Percentiles rank a stretch among this genome's conserved stretches.
Evolutionary conservation across 2,329 filamentous ascomycete species (phyloP).

Genomic region (Cryphonectria naterciae): DNA sequence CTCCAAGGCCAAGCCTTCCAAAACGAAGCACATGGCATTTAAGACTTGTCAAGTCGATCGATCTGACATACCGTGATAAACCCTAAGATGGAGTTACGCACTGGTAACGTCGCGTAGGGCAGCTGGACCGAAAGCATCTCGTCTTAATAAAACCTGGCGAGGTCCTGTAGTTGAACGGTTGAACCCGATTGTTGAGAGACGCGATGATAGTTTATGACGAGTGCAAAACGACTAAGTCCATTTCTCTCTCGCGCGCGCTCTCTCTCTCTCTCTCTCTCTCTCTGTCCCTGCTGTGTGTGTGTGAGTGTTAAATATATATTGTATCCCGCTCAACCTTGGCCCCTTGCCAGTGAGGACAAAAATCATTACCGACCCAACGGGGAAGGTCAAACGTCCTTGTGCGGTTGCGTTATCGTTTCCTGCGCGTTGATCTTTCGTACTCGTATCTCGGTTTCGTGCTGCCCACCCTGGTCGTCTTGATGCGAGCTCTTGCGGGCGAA

Average conservation of each 20-base stretch:
- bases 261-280: not conserved
- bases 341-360: not conserved
- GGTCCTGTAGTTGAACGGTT: not conserved
- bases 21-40: not conserved
- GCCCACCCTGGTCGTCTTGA: not conserved
- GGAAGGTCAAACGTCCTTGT: not conserved
- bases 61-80: not conserved
- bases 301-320: not conserved
- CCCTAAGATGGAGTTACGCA: not conserved
- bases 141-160: not conserved
- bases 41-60: not conserved
- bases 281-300: no score
- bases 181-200: no score
- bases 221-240: not conserved
- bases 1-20: no score
- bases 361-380: not conserved
- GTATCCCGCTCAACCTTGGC: not conserved
- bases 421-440: not conserved
- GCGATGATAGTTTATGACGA: not conserved
- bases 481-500: not conserved
- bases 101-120: not conserved
- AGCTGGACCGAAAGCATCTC: constrained; percentile 3
- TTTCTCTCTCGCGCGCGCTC: not conserved
- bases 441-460: constrained; percentile 6
- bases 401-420: not conserved